Conservation (phyloP, 768 basidiomycete genomes). For the Boletus pseudo-olivaceus region DNA sequence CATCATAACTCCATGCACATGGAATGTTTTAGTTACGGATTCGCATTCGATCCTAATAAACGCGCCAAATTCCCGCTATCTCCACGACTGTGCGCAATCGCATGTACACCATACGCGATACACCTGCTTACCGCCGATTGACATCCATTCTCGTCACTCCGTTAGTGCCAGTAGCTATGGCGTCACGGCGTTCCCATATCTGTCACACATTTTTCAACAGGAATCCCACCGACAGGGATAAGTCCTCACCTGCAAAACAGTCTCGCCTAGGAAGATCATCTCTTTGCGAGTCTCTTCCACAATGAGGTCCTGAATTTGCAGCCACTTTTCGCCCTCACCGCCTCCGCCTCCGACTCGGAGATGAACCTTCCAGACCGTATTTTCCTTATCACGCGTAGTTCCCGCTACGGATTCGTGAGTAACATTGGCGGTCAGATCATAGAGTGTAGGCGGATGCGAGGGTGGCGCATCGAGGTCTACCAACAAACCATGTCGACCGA, state of each 20-base stretch:
- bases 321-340: constrained; percentile 89
- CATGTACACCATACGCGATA: neutral
- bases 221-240: neutral
- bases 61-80: constrained; percentile 29
- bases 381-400: constrained; percentile 90
- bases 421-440: constrained; percentile 95
- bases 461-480: constrained; percentile 76
- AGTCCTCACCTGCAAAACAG: constrained; percentile 78
- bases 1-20: constrained; percentile 9
- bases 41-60: constrained; percentile 18
- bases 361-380: constrained; percentile 91
- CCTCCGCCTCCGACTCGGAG: constrained; percentile 71
- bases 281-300: constrained; percentile 96
- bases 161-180: constrained; percentile 11
- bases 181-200: constrained; percentile 62
- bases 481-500: constrained; percentile 16
- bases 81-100: constrained; percentile 18
- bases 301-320: constrained; percentile 92
- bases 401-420: constrained; percentile 94
- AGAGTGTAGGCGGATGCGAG: constrained; percentile 60
- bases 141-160: constrained; percentile 28
- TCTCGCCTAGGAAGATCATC: constrained; percentile 97
- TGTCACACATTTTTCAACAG: constrained; percentile 25
- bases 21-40: constrained; percentile 1
- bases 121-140: constrained; percentile 25